These are phyloP conservation scores for Cajanus cajan DNA, from an alignment of 306 rosid genomes.

Conservation along the genomic window DNA sequence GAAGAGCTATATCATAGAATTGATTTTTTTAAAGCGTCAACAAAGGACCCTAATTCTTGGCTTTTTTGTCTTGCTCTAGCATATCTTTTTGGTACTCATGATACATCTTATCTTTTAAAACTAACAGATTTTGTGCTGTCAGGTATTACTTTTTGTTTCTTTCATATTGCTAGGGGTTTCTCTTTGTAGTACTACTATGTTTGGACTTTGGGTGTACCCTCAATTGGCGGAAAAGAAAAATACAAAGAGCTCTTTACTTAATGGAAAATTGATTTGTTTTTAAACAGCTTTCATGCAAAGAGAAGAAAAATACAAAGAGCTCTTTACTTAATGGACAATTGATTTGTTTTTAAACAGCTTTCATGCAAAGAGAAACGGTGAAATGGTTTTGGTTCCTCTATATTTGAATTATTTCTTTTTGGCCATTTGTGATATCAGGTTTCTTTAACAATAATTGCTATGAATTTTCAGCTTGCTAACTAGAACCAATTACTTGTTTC, in stretches of 20 bases:
- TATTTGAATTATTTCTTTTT: not conserved
- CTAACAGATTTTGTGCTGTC: not conserved
- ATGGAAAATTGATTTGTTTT: not conserved
- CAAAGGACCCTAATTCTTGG: not conserved
- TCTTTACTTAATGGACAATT: conserved; percentile 5
- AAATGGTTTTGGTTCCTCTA: conserved; percentile 8
- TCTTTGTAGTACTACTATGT: not conserved
- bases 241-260: no score
- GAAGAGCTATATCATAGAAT: not conserved
- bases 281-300: conserved; percentile 7
- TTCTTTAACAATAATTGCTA: not conserved
- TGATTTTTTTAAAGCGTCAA: not conserved
- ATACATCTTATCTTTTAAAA: not conserved
- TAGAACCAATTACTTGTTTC: conserved; percentile 26
- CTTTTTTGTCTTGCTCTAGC: not conserved
- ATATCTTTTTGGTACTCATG: not conserved
- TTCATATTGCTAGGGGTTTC: not conserved
- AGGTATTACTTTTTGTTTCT: conserved; percentile 6
- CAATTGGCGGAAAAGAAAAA: conserved; percentile 1
- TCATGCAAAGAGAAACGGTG: not conserved
- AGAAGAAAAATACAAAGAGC: no score
- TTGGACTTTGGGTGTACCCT: conserved; percentile 6
- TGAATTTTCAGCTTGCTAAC: conserved; percentile 20
- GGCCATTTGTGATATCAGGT: not conserved
- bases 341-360: not conserved